Conservation (phyloP, 768 basidiomycete species). For the Phanerochaete carnosa region DNA sequence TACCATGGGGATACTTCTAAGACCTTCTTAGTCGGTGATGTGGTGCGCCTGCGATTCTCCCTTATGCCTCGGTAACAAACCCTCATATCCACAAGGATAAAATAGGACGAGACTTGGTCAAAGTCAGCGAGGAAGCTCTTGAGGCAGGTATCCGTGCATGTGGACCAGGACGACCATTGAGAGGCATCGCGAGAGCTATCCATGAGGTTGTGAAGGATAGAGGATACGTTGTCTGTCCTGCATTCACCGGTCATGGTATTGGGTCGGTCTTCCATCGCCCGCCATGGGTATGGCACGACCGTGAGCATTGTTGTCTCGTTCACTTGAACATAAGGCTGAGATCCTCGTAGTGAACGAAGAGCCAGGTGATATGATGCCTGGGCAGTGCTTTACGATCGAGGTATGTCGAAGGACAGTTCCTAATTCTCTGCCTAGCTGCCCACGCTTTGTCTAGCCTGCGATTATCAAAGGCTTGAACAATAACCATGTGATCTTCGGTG, state of each 20-base stretch:
- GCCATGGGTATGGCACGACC: slow-evolving; percentile 80
- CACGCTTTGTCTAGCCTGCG: slow-evolving; percentile 21
- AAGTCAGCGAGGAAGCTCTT: slow-evolving; percentile 60
- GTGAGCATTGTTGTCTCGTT: slow-evolving; percentile 36
- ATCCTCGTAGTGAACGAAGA: slow-evolving; percentile 67
- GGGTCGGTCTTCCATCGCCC: slow-evolving; percentile 74
- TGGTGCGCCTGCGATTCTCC: slow-evolving; percentile 41
- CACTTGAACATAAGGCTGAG: background rate
- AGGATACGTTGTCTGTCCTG: slow-evolving; percentile 62
- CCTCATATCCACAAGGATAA: slow-evolving; percentile 50
- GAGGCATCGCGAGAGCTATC: slow-evolving; percentile 70
- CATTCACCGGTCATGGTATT: slow-evolving; percentile 87
- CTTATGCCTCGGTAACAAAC: background rate
- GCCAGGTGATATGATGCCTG: slow-evolving; percentile 75
- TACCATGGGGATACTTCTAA: slow-evolving; percentile 89
- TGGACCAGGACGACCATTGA: slow-evolving; percentile 67
- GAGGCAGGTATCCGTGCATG: slow-evolving; percentile 71
- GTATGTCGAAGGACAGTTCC: slow-evolving; percentile 32
- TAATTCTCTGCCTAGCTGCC: background rate
- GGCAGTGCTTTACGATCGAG: slow-evolving; percentile 94
- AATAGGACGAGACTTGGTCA: slow-evolving; percentile 62
- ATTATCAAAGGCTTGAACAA: slow-evolving; percentile 75
- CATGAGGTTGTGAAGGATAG: slow-evolving; percentile 39
- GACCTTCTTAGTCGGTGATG: slow-evolving; percentile 79
- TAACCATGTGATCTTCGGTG: slow-evolving; percentile 75